phyloP scores from a whole-genome alignment of 768 basidiomycete genomes.

The Lentinula sp. region DNA sequence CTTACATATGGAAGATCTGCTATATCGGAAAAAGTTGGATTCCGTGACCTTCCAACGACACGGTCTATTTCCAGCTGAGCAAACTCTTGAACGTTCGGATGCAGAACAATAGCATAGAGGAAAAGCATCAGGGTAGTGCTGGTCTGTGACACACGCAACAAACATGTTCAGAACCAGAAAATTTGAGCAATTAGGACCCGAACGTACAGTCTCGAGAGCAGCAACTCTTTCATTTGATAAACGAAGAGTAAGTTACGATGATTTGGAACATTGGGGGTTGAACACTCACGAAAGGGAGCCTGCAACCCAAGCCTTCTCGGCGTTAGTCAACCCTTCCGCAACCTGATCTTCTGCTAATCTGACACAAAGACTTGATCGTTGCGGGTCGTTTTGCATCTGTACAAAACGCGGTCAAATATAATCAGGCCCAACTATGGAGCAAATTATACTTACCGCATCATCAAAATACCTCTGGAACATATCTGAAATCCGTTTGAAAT shows the following conservation, averaged over 20 bases:
- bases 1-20: constrained; percentile 13
- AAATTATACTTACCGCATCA: constrained; percentile 12
- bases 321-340: background rate
- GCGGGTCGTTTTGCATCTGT: background rate
- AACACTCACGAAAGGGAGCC: background rate
- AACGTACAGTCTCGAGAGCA: background rate
- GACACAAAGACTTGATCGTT: background rate
- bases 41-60: constrained; percentile 13
- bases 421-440: background rate
- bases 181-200: background rate
- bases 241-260: background rate
- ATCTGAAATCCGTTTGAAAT: background rate
- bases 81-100: constrained; percentile 15
- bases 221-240: background rate
- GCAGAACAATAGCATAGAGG: constrained; percentile 14
- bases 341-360: constrained; percentile 10
- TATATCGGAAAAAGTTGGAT: constrained; percentile 15
- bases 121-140: constrained; percentile 11
- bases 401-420: background rate
- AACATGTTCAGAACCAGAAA: background rate
- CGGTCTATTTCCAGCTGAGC: constrained; percentile 21
- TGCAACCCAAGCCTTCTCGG: background rate
- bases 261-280: background rate
- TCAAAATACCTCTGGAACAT: background rate
- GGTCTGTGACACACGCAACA: background rate